Base-by-base conservation (phyloP, 352 stramenopile species). In the Globisporangium cystogenes region DNA sequence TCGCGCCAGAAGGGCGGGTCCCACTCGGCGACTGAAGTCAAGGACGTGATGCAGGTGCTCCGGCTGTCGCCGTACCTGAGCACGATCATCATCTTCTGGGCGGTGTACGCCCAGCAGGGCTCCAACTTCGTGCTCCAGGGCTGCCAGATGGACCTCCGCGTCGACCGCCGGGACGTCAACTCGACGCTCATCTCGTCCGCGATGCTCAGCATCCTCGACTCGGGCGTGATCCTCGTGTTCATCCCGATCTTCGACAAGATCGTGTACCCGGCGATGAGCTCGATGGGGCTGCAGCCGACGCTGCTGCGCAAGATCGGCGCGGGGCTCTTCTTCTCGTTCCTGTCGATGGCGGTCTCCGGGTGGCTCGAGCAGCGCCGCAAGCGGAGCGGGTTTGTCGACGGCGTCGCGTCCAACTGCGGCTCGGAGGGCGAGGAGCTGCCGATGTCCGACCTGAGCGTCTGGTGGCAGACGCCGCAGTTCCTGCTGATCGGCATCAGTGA, bases 381-480 rank as follows among this genome's bases (percentile, higher is more conserved):
- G 54, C 52, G 59, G 7, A 62, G 65, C n/a, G 64, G 60, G 2
- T 62, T 74, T 44, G 55, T 91, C 31, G 53, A 70, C 3, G 75
- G 70, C 15, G 41, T 88, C 41, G 59, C 69, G 11, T 91, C 75
- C 23, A 91, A 92, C 47, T 97, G 89, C 57, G 90, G 86, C 14
- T 70, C 70, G 8, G 74, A 60, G 6, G 59, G 65, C 0, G 74
- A 90, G 52, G 58, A 59, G 27, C 69, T 95, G 41, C 76, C 76
- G 15, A 93, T 95, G 78, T 87, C 83, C 0, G 52, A 62, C 31
- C 59, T 97, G 42, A 96, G 81, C 52, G 78, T 97, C 14, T 93
- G 90, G 76, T 97, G 85, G 88, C 84, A 96, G 51, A 87, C 86
- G 5, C 87, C 85, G n/a, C 88, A 97, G 72, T 97, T 90, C 53